Conservation (phyloP, 2,329 filamentous ascomycete species). For the Calonectria fujianensis region DNA sequence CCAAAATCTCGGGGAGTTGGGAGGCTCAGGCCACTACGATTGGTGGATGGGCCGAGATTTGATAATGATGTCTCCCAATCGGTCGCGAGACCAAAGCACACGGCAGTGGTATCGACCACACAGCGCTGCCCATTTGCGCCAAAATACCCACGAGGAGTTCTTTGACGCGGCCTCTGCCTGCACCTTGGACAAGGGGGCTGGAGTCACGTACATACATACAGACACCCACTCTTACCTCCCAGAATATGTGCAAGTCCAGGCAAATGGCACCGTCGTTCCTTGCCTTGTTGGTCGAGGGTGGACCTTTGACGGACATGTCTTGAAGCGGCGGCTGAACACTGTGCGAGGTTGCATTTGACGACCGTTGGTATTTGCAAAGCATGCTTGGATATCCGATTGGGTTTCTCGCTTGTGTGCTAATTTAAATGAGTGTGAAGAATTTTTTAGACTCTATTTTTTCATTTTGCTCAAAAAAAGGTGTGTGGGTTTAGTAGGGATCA, state of each 20-base stretch:
- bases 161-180: conserved; percentile 29
- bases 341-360: conserved; percentile 33
- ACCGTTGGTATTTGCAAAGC: conserved; percentile 19
- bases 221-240: conserved; percentile 4
- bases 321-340: conserved; percentile 24
- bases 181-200: conserved; percentile 31
- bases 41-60: conserved; percentile 44
- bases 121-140: conserved; percentile 27
- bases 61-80: conserved; percentile 43
- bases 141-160: conserved; percentile 36
- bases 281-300: conserved; percentile 24
- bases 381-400: not conserved
- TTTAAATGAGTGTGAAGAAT: conserved; percentile 2
- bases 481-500: conserved; percentile 21
- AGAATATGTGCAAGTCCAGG: conserved; percentile 20
- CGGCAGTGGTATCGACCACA: conserved; percentile 33
- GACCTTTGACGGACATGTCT: conserved; percentile 13
- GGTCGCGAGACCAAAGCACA: conserved; percentile 30
- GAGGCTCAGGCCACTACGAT: conserved; percentile 38
- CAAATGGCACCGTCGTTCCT: conserved; percentile 16
- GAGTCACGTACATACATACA: conserved; percentile 36
- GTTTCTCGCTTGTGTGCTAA: not conserved
- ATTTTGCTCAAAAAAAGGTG: not conserved
- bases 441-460: not conserved
- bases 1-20: conserved; percentile 53